Conservation (phyloP, 257 asterid species). For the Solanum chiquidenum region DNA sequence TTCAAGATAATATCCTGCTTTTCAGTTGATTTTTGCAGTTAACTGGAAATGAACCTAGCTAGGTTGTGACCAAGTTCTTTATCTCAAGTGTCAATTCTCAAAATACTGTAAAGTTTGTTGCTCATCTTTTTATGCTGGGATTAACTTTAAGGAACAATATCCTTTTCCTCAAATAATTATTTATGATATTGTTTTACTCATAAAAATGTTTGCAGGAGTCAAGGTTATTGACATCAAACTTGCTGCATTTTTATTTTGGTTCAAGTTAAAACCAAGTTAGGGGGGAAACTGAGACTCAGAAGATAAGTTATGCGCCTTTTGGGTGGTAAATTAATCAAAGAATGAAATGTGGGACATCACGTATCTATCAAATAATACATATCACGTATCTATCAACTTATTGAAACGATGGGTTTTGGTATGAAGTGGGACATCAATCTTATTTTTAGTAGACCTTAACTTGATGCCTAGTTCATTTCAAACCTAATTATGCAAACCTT, state of each 20-base stretch:
- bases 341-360: not conserved
- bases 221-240: not conserved
- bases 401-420: not conserved
- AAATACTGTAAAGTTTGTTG: not conserved
- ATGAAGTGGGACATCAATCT: not conserved
- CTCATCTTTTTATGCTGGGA: not conserved
- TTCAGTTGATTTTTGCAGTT: not conserved
- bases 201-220: not conserved
- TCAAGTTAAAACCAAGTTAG: not conserved
- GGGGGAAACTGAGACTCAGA: not conserved
- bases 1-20: not conserved
- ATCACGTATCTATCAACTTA: not conserved
- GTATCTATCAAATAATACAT: not conserved
- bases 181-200: not conserved
- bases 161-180: not conserved
- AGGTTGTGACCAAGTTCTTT: not conserved
- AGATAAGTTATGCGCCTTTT: not conserved
- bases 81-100: not conserved
- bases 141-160: not conserved
- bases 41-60: not conserved
- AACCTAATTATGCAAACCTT: slow-evolving; percentile 37
- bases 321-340: not conserved
- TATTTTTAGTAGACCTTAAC: not conserved
- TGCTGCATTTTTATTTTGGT: not conserved
- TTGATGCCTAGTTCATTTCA: slow-evolving; percentile 26